Evolutionary conservation across 352 stramenopile species (phyloP).

Genomic region (Globisporangium cylindrosporum): DNA sequence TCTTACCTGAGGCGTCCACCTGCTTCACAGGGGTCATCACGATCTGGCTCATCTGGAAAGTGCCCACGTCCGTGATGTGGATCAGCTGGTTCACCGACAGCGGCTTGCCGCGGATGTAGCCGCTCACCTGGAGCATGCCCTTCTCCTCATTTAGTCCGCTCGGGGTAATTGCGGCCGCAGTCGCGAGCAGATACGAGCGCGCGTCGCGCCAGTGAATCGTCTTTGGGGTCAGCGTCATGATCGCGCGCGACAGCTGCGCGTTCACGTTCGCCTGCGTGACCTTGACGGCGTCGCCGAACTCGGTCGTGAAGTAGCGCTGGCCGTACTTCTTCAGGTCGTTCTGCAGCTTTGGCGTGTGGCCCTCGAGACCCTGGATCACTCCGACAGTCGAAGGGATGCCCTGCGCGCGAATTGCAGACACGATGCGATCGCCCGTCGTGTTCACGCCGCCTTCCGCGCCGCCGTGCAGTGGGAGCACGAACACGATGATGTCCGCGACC

Average conservation of each 20-base stretch:
- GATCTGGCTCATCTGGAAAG: slow-evolving; percentile 88
- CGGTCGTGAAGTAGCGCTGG: slow-evolving; percentile 86
- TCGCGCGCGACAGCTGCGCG: slow-evolving; percentile 71
- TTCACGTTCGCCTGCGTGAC: slow-evolving; percentile 74
- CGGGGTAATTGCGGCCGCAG: slow-evolving; percentile 58
- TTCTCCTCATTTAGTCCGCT: slow-evolving; percentile 47
- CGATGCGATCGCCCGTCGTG: slow-evolving; percentile 79
- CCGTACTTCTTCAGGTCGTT: slow-evolving; percentile 81
- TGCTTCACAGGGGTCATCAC: slow-evolving; percentile 44
- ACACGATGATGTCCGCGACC: slow-evolving; percentile 82
- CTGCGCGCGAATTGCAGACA: slow-evolving; percentile 92
- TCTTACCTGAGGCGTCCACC: slow-evolving; percentile 35
- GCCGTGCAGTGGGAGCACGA: slow-evolving; percentile 70
- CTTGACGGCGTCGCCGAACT: slow-evolving; percentile 87
- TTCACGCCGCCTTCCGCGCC: slow-evolving; percentile 87
- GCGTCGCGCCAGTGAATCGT: slow-evolving; percentile 88
- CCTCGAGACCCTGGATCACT: slow-evolving; percentile 82
- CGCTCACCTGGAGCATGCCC: slow-evolving; percentile 86
- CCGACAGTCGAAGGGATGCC: slow-evolving; percentile 88
- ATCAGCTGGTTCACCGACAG: slow-evolving; percentile 95
- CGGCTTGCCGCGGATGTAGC: slow-evolving; percentile 94
- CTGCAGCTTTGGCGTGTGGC: slow-evolving; percentile 63
- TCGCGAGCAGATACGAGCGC: slow-evolving; percentile 86
- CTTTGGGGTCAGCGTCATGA: slow-evolving; percentile 80
- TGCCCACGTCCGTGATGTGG: slow-evolving; percentile 96